Evolutionary conservation across 768 basidiomycete genomes (phyloP).

Genomic region (Nidula microcarpa): DNA sequence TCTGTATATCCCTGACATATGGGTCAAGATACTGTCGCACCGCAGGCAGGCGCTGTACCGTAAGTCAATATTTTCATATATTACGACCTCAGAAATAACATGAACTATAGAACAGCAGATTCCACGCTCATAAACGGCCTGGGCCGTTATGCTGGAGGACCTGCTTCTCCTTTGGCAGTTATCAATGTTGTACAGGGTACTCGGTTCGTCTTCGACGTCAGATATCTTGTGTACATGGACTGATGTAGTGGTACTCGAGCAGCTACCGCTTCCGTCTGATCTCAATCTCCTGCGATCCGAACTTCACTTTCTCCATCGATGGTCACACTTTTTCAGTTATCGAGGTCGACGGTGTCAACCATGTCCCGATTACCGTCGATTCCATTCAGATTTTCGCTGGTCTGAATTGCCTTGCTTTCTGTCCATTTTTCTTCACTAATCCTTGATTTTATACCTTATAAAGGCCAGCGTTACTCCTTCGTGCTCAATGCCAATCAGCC

Average conservation of each 20-base stretch:
- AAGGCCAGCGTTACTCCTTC: conserved; percentile 23
- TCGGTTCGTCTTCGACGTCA: conserved; percentile 23
- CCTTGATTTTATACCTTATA: conserved; percentile 10
- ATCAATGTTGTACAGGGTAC: conserved; percentile 31
- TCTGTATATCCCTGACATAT: background rate
- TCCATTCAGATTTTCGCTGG: conserved; percentile 30
- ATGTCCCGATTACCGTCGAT: conserved; percentile 30
- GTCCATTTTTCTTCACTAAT: conserved; percentile 32
- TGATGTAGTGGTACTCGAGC: conserved; percentile 27
- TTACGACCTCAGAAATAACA: no score
- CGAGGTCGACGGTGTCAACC: conserved; percentile 31
- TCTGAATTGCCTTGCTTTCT: conserved; percentile 44
- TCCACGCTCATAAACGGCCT: conserved; percentile 39
- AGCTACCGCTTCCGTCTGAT: conserved; percentile 36
- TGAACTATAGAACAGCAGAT: conserved; percentile 9
- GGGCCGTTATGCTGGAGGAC: conserved; percentile 36
- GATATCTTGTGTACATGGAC: conserved; percentile 9
- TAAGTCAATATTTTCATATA: conserved; percentile 6
- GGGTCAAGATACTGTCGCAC: conserved; percentile 15
- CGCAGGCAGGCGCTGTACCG: conserved; percentile 13
- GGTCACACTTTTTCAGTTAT: conserved; percentile 29
- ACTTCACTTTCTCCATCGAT: conserved; percentile 38
- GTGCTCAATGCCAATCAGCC: conserved; percentile 29
- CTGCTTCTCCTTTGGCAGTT: conserved; percentile 29
- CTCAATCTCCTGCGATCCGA: conserved; percentile 33